Evolutionary conservation across 345 rosid genomes (phyloP), one percentile per base, ranked within the genome.

Genomic region (Garcia nutans): DNA sequence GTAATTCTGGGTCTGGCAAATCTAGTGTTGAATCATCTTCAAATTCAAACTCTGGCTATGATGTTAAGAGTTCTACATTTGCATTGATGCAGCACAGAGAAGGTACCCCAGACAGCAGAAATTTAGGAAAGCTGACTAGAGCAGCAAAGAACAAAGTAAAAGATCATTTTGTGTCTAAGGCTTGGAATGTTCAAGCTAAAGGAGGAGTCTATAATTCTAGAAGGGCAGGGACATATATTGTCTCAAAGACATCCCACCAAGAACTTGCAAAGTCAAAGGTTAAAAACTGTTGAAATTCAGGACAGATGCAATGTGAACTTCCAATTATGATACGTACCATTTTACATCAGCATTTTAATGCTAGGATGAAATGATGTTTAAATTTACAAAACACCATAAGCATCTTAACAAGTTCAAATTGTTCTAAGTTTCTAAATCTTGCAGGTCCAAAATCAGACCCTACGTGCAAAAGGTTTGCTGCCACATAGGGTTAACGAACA

Each of bases 21-120:
- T 88, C 90, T 71, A 87, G 92, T 28, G 82, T 79, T 41, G 90
- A 85, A 45, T 87, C 90, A 20, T 86, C 90, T 76, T 86, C 85
- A 49, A 65, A 59, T 76, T 86, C 85, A 49, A 65, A 55, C 71
- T 74, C 76, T 65, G 52, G 75, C 31, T 17, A 42, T 52, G 76
- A 74, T 73, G 74, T 55, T 42, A 76, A 77, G 59, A 41, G 52
- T 28, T 72, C 79, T 31, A 73, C 63, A 52, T 57, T 45, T 64
- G 33, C 54, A 47, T 61, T 63, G n/a, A 71, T 31, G 26, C 79
- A 61, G 73, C 82, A 65, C 54, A 84, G 80, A 72, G 92, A 83
- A 44, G 74, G 65, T 42, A 82, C 84, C 56, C 81, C 86, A 44
- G 86, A 86, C 45, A 86, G 92, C 84, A 84, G 81, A 83, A 74